Percentiles rank a stretch among this genome's conserved stretches.
These are phyloP conservation scores for Notholithocarpus densiflorus DNA, from an alignment of 306 rosid genomes.

Conservation along the genomic window DNA sequence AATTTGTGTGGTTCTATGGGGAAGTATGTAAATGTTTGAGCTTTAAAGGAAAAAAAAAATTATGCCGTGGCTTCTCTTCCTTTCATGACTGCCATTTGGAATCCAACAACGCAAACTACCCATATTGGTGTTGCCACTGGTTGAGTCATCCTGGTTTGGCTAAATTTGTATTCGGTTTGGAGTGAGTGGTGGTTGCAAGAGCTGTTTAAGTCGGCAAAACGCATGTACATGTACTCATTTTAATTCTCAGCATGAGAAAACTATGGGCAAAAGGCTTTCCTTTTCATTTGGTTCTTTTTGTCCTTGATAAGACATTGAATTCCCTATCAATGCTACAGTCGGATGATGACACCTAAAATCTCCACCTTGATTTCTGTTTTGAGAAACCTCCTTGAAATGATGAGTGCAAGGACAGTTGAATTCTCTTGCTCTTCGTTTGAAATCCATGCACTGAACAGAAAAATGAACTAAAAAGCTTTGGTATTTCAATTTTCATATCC, in stretches of 20 bases:
- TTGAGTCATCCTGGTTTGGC: too few species aligned
- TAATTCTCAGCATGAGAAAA: neutral
- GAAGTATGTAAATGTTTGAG: too few species aligned
- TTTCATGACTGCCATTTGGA: neutral
- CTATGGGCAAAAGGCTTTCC: neutral
- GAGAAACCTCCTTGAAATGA: neutral
- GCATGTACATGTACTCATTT: neutral
- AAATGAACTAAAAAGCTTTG: neutral
- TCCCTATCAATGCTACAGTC: neutral
- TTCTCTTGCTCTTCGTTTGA: neutral
- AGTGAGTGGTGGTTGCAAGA: too few species aligned
- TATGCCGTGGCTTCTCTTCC: neutral
- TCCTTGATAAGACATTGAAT: neutral
- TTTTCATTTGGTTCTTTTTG: neutral
- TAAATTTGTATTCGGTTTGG: neutral
- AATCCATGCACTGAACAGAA: neutral
- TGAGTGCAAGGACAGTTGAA: neutral
- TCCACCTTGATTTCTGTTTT: neutral
- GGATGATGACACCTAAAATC: neutral
- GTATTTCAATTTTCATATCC: neutral
- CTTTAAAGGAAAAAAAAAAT: neutral
- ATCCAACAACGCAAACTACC: neutral
- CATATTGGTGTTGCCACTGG: neutral
- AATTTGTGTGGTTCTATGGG: too few species aligned
- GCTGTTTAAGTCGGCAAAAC: neutral